Base-by-base conservation (phyloP, 1,139 yeast species). In the Yamadazyma taylorii region DNA sequence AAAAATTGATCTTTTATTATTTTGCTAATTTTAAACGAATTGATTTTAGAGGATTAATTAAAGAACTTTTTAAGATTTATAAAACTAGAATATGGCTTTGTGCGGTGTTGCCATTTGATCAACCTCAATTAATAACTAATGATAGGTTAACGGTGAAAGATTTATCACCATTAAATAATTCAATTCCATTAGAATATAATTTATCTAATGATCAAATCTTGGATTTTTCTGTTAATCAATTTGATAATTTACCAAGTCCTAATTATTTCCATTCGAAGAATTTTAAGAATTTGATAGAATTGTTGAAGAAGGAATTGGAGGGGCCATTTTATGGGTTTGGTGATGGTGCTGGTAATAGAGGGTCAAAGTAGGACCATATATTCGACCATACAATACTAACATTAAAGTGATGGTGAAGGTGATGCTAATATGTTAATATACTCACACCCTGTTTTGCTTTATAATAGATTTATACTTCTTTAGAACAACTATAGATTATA, bases 11-110 rank as follows among this genome's bases (percentile, higher is more conserved):
- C 3, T 90, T 92, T 58, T 92, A 89, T 59, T 92, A 92, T 63
- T 72, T 65, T 51, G 83, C 85, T 28, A 81, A 85, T 27, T 79
- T 79, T 49, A 83, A 83, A 54, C 73, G 98, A 51, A 85, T 92
- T 43, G 98, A 92, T 61, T 92, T 92, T 60, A 75, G 98, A 52
- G 95, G 86, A 32, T 75, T 94, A 54, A 95, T 92, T 40, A 85
- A 92, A 51, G 97, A 92, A 53, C 68, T 92, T 46, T 92, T 92
- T 69, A 83, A 92, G 53, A 85, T 88, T 43, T 92, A 89, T 73
- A 92, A 92, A 66, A 92, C 97, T 1, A 78, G 98, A 56, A 92
- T 92, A 52, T 94, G 98, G 98, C 77, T 90, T 73, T 90, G 97
- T 66, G 95, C 97, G 3, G 87, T 90, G 4, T 58, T 68, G 33